Conservation (phyloP, 495 filamentous ascomycete species). For the Clohesyomyces aquaticus region DNA sequence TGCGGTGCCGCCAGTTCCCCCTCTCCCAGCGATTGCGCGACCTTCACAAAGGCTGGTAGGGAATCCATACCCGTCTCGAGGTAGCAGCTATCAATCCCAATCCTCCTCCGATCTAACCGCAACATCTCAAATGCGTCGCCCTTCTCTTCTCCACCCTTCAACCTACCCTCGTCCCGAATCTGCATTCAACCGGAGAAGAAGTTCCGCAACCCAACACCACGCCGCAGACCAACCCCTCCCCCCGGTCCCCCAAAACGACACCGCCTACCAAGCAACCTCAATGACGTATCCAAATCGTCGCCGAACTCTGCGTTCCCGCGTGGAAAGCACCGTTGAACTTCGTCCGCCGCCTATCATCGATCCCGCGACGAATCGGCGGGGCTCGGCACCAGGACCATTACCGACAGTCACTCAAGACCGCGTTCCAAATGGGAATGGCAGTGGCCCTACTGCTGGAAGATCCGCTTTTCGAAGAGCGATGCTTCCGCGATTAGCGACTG, state of each 20-base stretch:
- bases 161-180: slow-evolving; percentile 26
- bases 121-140: slow-evolving; percentile 14
- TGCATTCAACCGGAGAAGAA: slow-evolving; percentile 13
- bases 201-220: slow-evolving; percentile 17
- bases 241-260: neutral
- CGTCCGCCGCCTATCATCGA: slow-evolving; percentile 25
- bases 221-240: neutral
- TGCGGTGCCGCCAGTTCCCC: slow-evolving; percentile 24
- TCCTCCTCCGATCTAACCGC: slow-evolving; percentile 23
- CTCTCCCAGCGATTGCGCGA: slow-evolving; percentile 20
- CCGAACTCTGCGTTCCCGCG: slow-evolving; percentile 1
- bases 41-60: neutral
- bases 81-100: slow-evolving; percentile 17
- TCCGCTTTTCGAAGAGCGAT: slow-evolving; percentile 3
- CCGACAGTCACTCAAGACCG: neutral
- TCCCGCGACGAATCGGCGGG: slow-evolving; percentile 15
- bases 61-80: slow-evolving; percentile 16
- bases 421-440: slow-evolving; percentile 14
- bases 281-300: slow-evolving; percentile 4
- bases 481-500: slow-evolving; percentile 23
- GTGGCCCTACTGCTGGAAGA: slow-evolving; percentile 8
- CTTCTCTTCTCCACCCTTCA: slow-evolving; percentile 30
- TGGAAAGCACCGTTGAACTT: slow-evolving; percentile 28
- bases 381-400: slow-evolving; percentile 23
- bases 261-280: slow-evolving; percentile 30